Conservation (phyloP, 2,329 filamentous ascomycete genomes). For the Escovopsis sp. region DNA sequence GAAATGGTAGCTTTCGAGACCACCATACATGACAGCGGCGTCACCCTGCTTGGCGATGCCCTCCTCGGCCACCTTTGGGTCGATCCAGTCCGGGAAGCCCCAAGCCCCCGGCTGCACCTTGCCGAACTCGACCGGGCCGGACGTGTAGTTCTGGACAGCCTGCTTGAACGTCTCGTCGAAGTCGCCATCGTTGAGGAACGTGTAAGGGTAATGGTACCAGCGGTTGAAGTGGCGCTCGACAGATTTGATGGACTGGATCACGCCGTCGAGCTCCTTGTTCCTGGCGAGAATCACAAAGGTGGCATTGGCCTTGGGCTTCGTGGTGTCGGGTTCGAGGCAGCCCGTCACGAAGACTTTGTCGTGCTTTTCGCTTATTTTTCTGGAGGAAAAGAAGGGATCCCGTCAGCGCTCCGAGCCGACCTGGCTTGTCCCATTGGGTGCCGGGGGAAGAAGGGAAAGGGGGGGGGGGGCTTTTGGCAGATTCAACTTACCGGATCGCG, state of each 20-base stretch:
- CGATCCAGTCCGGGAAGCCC: slow-evolving; percentile 95
- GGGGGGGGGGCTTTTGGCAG: no score
- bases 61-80: slow-evolving; percentile 84
- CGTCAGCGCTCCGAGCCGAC: background rate
- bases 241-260: slow-evolving; percentile 92
- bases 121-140: slow-evolving; percentile 75
- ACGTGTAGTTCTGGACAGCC: slow-evolving; percentile 80
- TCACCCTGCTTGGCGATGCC: slow-evolving; percentile 95
- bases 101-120: slow-evolving; percentile 84
- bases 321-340: slow-evolving; percentile 68
- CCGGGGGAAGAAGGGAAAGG: no score
- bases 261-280: slow-evolving; percentile 92
- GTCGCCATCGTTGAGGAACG: slow-evolving; percentile 93
- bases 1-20: slow-evolving; percentile 95
- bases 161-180: slow-evolving; percentile 94
- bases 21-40: slow-evolving; percentile 96
- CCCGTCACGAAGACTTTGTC: slow-evolving; percentile 93
- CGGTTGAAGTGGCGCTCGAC: slow-evolving; percentile 98
- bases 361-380: slow-evolving; percentile 92
- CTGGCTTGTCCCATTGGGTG: background rate
- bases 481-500: slow-evolving; percentile 58
- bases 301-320: slow-evolving; percentile 73
- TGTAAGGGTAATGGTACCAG: slow-evolving; percentile 97
- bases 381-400: slow-evolving; percentile 23
- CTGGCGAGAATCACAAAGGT: slow-evolving; percentile 90